These are phyloP conservation scores for Astrothelium macrocarpum DNA, from an alignment of 495 filamentous ascomycete genomes.

Conservation along the genomic window DNA sequence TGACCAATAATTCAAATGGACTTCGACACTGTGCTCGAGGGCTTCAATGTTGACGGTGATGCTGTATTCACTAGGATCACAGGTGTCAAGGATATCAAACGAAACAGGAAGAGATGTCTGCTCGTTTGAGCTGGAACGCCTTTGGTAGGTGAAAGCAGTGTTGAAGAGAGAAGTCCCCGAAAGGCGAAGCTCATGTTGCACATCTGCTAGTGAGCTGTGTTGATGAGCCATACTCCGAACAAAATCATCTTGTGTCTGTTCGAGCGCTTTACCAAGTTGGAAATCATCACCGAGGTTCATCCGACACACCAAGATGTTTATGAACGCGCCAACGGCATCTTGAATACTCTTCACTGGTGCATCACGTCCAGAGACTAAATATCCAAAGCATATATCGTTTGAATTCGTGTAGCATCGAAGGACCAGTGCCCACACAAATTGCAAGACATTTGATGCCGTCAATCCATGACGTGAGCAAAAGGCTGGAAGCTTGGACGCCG, in stretches of 20 bases:
- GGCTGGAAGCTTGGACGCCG: conserved; percentile 22
- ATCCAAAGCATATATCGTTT: conserved; percentile 46
- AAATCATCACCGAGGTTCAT: conserved; percentile 37
- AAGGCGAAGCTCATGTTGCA: conserved; percentile 21
- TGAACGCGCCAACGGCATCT: conserved; percentile 43
- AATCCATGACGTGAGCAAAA: conserved; percentile 41
- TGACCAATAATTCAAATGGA: conserved; percentile 22
- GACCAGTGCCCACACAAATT: conserved; percentile 45
- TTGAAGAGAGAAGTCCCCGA: conserved; percentile 18
- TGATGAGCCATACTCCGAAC: conserved; percentile 24
- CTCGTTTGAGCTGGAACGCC: conserved; percentile 11
- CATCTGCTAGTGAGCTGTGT: conserved; percentile 23
- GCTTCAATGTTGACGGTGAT: conserved; percentile 22
- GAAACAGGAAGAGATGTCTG: conserved; percentile 12
- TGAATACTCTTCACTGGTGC: conserved; percentile 37
- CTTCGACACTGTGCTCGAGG: conserved; percentile 15
- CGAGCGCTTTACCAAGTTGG: conserved; percentile 19
- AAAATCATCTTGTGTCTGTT: conserved; percentile 17
- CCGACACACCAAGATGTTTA: conserved; percentile 46
- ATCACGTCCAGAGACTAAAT: conserved; percentile 45
- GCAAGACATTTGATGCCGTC: conserved; percentile 44
- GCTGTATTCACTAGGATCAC: conserved; percentile 21
- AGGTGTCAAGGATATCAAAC: conserved; percentile 18
- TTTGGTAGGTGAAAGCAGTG: conserved; percentile 21
- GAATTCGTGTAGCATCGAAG: conserved; percentile 41